These are phyloP conservation scores for Hanseniaspora lindneri DNA, from an alignment of 805 yeast genomes.

Conservation along the genomic window DNA sequence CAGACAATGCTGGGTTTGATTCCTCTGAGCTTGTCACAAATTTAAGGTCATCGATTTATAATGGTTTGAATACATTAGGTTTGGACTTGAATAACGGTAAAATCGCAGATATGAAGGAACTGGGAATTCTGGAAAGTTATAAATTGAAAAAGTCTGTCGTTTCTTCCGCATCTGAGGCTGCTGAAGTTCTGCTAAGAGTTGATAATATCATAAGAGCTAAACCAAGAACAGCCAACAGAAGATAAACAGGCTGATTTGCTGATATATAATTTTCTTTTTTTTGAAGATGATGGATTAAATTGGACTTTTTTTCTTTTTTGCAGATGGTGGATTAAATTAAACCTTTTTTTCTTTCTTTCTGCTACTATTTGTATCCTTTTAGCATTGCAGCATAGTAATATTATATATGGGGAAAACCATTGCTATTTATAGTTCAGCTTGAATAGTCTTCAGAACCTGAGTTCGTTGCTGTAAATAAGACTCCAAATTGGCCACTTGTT, in stretches of 20 bases:
- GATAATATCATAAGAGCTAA: slow-evolving; percentile 94
- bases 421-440: slow-evolving; percentile 33
- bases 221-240: slow-evolving; percentile 93
- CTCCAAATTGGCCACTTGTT: slow-evolving; percentile 63
- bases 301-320: too few relatives aligned
- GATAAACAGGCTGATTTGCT: not conserved
- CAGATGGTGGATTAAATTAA: too few relatives aligned
- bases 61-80: slow-evolving; percentile 86
- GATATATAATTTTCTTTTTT: too few relatives aligned
- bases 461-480: slow-evolving; percentile 53
- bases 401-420: not conserved
- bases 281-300: too few relatives aligned
- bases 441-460: slow-evolving; percentile 43
- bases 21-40: slow-evolving; percentile 84
- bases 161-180: slow-evolving; percentile 93
- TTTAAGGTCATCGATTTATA: slow-evolving; percentile 71
- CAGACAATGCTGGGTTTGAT: slow-evolving; percentile 95
- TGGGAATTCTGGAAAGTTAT: slow-evolving; percentile 85
- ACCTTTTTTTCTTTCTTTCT: too few relatives aligned
- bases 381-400: too few relatives aligned
- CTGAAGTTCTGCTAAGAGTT: slow-evolving; percentile 87
- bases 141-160: slow-evolving; percentile 90
- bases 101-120: slow-evolving; percentile 86
- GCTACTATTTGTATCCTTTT: too few relatives aligned
- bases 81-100: slow-evolving; percentile 73